Conservation (phyloP, 176 grass and related monocot genomes). For the Oryza rufipogon region DNA sequence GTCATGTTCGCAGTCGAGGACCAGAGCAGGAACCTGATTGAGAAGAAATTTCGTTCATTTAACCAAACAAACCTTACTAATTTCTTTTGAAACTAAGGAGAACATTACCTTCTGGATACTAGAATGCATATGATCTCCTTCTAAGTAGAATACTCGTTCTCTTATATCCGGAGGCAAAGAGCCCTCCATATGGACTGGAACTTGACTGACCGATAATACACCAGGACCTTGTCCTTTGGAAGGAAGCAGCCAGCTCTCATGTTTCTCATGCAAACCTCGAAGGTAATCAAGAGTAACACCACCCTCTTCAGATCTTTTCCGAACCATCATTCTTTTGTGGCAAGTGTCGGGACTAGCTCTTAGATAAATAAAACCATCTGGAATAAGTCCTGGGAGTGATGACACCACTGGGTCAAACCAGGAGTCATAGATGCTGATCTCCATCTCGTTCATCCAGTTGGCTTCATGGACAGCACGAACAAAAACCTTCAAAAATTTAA, state of each 20-base stretch:
- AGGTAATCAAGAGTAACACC: constrained; percentile 71
- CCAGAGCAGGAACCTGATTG: constrained; percentile 76
- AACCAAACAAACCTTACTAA: not conserved
- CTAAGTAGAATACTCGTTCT: constrained; percentile 61
- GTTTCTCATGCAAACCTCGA: constrained; percentile 75
- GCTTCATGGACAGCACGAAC: constrained; percentile 79
- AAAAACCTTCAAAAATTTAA: constrained; percentile 57
- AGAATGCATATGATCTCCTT: constrained; percentile 77
- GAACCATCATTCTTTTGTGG: constrained; percentile 69
- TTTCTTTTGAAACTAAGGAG: not conserved
- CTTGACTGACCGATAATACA: constrained; percentile 64
- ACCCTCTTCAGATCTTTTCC: constrained; percentile 69
- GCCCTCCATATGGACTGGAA: constrained; percentile 58
- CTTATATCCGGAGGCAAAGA: constrained; percentile 71
- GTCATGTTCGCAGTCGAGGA: constrained; percentile 83
- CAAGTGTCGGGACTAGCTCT: constrained; percentile 79
- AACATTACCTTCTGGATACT: constrained; percentile 72
- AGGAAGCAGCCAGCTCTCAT: constrained; percentile 80
- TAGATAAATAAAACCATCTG: constrained; percentile 86
- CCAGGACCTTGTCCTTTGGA: constrained; percentile 47
- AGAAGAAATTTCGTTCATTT: constrained; percentile 20
- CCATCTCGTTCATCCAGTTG: constrained; percentile 89
- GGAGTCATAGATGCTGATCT: constrained; percentile 82
- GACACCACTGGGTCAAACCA: constrained; percentile 88
- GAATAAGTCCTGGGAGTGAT: constrained; percentile 69